Conservation (phyloP, 192 early-diverging fungal genomes). For the Backusella mclennaniae region DNA sequence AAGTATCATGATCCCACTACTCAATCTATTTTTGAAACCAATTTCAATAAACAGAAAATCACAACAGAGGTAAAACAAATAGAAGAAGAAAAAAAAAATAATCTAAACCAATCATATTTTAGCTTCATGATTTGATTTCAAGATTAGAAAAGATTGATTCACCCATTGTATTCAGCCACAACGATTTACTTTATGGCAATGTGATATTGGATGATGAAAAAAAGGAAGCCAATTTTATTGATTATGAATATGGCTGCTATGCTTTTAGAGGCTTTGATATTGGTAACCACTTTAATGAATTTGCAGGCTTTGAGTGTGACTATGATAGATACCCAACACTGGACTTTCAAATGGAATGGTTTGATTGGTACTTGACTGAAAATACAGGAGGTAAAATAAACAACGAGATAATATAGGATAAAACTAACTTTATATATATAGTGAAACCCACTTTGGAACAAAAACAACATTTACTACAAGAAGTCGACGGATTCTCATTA, state of each 20-base stretch:
- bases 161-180: conserved; percentile 89
- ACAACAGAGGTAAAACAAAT: conserved; percentile 37
- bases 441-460: conserved; percentile 41
- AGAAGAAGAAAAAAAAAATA: neutral
- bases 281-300: conserved; percentile 95
- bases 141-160: conserved; percentile 60
- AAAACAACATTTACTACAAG: conserved; percentile 63
- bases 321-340: conserved; percentile 79
- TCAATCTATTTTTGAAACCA: conserved; percentile 57
- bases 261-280: conserved; percentile 92
- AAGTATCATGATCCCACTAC: conserved; percentile 52
- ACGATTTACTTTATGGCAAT: conserved; percentile 90
- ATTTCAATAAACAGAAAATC: conserved; percentile 46
- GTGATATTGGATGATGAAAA: conserved; percentile 69
- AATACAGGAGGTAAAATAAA: conserved; percentile 35
- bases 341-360: conserved; percentile 71
- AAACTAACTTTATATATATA: neutral
- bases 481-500: conserved; percentile 81
- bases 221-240: conserved; percentile 73
- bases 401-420: neutral
- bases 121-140: conserved; percentile 54
- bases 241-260: conserved; percentile 91
- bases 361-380: conserved; percentile 66
- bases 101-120: neutral
- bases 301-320: conserved; percentile 96